Base-by-base conservation (phyloP, 2,329 filamentous ascomycete genomes). In the Paraconiothyrium sp. region DNA sequence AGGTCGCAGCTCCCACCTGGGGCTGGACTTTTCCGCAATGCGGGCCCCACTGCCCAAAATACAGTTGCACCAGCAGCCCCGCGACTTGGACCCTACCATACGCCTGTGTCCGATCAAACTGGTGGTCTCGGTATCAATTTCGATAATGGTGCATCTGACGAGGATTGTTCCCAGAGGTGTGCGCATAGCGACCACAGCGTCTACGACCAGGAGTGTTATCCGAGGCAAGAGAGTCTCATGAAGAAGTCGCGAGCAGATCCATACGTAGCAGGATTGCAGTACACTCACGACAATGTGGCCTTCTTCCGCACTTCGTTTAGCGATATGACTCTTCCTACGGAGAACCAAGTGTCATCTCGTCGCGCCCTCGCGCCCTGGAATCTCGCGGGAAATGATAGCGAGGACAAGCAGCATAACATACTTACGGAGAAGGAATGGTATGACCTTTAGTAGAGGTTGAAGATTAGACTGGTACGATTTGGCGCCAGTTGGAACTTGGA, bases 351-450 rank as follows among this genome's bases (percentile, higher is more conserved):
- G 27, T 11, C n/a, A 3, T 20, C 49, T 14, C 41, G 44, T 34
- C 20, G 11, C 16, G 30, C n/a, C 10, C 32, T 48, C 16, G 20
- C 41, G 13, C 24, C 58, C 10, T 60, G 58, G 58, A 60, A 60
- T 22, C 44, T 60, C 9, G 58, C 46, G 2, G 58, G 58, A 0
- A 55, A 56, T 11, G 51, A 60, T 7, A 54, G 50, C 51, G 20
- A 27, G 20, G 46, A 51, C 35, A 48, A n/a, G 11, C 1, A 11
- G 3, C 8, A 13, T 34, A 60, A 60, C 24, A 39, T 60, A 7
- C 20, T 60, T 16, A 60, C 58, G 5, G 58, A 60, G 37, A 11
- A 24, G 30, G 52, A 55, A 4, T 60, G 58, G 52, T 60, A 59
- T 51, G 49, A 16, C 14, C 52, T 51, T 14, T n/a, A 50, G 44